Percentiles rank a stretch among this genome's conserved stretches.
These are phyloP conservation scores for Logfia minima DNA, from an alignment of 129 eudicot species.

Conservation along the genomic window DNA sequence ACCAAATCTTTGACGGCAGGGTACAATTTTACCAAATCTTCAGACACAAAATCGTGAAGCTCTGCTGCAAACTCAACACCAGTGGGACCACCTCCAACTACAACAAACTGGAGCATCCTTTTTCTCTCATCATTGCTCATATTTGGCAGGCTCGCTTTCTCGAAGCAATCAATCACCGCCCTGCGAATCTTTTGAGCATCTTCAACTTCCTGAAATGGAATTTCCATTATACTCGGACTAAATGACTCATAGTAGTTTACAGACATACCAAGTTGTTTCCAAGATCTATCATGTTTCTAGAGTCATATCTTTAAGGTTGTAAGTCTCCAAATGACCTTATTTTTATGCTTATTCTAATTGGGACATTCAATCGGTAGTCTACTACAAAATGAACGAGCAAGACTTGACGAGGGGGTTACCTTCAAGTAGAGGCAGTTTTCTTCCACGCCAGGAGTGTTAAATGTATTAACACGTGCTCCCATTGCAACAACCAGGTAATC, in stretches of 20 bases:
- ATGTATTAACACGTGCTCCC: constrained; percentile 88
- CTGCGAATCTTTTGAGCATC: constrained; percentile 88
- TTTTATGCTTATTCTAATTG: neutral
- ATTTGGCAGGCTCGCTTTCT: constrained; percentile 73
- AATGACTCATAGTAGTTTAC: neutral
- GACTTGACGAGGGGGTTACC: constrained; percentile 39
- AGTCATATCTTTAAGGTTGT: neutral
- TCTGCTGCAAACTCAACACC: constrained; percentile 97
- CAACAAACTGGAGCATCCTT: constrained; percentile 72
- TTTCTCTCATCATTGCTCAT: constrained; percentile 76
- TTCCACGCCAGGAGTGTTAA: constrained; percentile 88
- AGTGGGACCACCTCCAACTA: constrained; percentile 94
- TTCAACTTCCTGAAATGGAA: constrained; percentile 70
- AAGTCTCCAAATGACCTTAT: neutral
- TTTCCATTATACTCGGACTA: neutral
- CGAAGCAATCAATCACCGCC: constrained; percentile 78
- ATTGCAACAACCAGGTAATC: constrained; percentile 77
- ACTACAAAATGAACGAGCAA: neutral
- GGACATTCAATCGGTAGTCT: neutral
- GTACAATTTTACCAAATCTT: constrained; percentile 71
- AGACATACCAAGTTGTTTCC: neutral
- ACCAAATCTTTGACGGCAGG: constrained; percentile 73
- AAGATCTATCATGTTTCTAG: neutral
- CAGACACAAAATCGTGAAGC: constrained; percentile 83
- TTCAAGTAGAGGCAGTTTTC: constrained; percentile 83